Evolutionary conservation across 2,329 filamentous ascomycete genomes (phyloP).

Genomic region (Metarhizium robertsii): DNA sequence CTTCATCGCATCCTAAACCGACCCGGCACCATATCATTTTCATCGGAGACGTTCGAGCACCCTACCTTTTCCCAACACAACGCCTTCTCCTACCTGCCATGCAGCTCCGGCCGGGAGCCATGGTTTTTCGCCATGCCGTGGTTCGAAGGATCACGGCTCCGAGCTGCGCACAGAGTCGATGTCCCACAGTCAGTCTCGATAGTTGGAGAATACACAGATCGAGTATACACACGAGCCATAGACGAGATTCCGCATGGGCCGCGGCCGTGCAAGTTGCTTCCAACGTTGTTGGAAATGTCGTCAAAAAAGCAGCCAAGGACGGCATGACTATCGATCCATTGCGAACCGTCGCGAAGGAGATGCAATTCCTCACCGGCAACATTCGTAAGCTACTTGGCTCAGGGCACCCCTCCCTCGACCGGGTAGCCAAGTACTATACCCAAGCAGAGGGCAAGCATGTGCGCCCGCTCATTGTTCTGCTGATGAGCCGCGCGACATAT

Average conservation of each 20-base stretch:
- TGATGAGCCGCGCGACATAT: constrained; percentile 94
- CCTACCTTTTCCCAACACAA: background rate
- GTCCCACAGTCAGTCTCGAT: constrained; percentile 19
- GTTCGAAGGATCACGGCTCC: constrained; percentile 17
- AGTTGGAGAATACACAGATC: constrained; percentile 19
- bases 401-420: constrained; percentile 87
- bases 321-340: constrained; percentile 78
- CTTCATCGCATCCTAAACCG: background rate
- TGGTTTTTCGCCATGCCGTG: constrained; percentile 34
- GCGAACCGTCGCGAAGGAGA: constrained; percentile 85
- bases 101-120: constrained; percentile 46
- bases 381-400: constrained; percentile 89
- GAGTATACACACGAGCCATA: constrained; percentile 33
- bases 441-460: constrained; percentile 95
- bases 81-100: constrained; percentile 22
- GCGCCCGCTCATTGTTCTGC: constrained; percentile 82
- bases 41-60: background rate
- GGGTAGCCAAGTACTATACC: constrained; percentile 96
- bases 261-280: constrained; percentile 63
- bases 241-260: constrained; percentile 57
- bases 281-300: constrained; percentile 60
- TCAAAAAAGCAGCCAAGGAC: constrained; percentile 51
- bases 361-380: constrained; percentile 91
- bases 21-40: background rate
- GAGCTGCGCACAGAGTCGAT: constrained; percentile 21